Percentiles rank a stretch among this genome's conserved stretches.
phyloP scores from a whole-genome alignment of 2,329 filamentous ascomycete genomes.

The Colletotrichum tropicicola region DNA sequence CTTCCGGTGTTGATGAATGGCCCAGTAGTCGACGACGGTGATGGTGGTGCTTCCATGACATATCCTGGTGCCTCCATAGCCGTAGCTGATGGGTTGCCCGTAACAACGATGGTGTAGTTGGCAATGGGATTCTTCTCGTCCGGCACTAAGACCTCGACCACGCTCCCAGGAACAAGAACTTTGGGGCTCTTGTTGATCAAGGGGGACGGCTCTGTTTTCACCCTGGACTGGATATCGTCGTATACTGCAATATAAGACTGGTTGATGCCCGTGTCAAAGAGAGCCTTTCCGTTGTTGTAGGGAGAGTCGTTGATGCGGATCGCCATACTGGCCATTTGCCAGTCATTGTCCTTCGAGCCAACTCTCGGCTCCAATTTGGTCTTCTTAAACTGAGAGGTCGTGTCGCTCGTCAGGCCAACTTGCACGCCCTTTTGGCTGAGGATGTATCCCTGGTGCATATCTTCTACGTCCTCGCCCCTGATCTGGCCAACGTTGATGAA shows the following conservation, averaged over 20 bases:
- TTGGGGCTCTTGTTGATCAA: not conserved
- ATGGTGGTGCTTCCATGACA: not conserved
- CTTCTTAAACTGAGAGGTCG: not conserved
- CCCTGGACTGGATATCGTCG: not conserved
- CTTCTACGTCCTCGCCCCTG: not conserved
- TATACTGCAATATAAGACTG: not conserved
- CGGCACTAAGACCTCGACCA: not conserved
- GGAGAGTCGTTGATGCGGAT: slow-evolving; percentile 1
- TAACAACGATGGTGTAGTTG: not conserved
- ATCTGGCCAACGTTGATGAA: not conserved
- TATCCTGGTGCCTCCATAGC: not conserved
- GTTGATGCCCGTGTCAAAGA: slow-evolving; percentile 8
- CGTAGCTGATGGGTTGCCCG: not conserved
- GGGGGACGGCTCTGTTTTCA: not conserved
- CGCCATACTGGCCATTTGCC: slow-evolving; percentile 9
- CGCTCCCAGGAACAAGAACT: not conserved
- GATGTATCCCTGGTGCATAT: slow-evolving; percentile 10
- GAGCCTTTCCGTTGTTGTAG: not conserved
- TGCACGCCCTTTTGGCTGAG: not conserved
- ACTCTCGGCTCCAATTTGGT: not conserved
- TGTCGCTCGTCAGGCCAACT: not conserved
- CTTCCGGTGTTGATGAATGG: not conserved
- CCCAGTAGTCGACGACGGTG: not conserved
- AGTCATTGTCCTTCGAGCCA: not conserved
- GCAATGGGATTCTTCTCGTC: slow-evolving; percentile 5